phyloP scores from a whole-genome alignment of 176 grass and related monocot genomes.

The Lolium rigidum region DNA sequence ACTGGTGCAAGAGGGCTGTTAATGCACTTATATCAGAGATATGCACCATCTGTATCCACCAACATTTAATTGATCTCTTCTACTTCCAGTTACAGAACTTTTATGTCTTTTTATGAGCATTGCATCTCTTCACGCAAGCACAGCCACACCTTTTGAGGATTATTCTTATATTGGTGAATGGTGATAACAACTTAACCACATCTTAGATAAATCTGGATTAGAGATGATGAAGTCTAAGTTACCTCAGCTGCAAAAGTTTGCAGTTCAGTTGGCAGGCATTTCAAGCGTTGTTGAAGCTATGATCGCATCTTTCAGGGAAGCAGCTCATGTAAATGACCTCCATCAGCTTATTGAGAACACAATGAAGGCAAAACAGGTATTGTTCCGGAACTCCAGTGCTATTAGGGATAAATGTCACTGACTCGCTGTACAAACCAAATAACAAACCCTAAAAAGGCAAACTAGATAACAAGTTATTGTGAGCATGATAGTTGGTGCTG shows the following conservation, averaged over 20 bases:
- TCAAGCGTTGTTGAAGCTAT: slow-evolving; percentile 91
- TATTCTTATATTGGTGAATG: too few relatives aligned
- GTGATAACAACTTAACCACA: slow-evolving; percentile 51
- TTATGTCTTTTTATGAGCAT: not conserved
- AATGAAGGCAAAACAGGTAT: slow-evolving; percentile 92
- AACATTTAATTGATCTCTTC: slow-evolving; percentile 35
- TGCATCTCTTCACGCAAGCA: slow-evolving; percentile 21
- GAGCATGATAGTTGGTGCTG: too few relatives aligned
- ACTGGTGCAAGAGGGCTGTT: slow-evolving; percentile 89
- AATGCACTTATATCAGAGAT: slow-evolving; percentile 63
- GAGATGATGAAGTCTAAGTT: slow-evolving; percentile 64
- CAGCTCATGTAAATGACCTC: slow-evolving; percentile 79
- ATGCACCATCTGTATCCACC: slow-evolving; percentile 78
- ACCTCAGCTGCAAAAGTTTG: slow-evolving; percentile 75
- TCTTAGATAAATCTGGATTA: slow-evolving; percentile 61
- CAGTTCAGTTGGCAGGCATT: slow-evolving; percentile 72
- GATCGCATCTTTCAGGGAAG: slow-evolving; percentile 72
- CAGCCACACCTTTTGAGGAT: slow-evolving; percentile 11
- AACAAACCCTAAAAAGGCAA: not conserved
- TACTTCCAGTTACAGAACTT: slow-evolving; percentile 11
- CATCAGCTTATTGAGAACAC: slow-evolving; percentile 80
- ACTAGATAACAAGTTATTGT: too few relatives aligned
- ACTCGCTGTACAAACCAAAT: slow-evolving; percentile 14
- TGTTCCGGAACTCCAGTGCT: slow-evolving; percentile 33
- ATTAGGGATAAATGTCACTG: not conserved